These are phyloP conservation scores for Gnaphalium uliginosum DNA, from an alignment of 129 eudicot species.

Conservation along the genomic window DNA sequence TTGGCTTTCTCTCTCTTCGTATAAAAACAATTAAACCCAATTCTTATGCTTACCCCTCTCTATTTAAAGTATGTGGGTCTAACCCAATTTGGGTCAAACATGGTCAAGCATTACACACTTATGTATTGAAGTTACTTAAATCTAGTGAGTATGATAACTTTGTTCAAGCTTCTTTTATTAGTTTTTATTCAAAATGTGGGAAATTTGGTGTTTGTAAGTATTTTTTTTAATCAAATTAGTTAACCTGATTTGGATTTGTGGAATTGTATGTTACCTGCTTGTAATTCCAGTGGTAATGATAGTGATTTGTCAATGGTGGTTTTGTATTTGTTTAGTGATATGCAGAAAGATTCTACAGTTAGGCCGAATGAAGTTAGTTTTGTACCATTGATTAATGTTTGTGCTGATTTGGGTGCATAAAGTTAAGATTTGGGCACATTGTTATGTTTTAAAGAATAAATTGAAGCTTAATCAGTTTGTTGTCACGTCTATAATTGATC, in stretches of 20 bases:
- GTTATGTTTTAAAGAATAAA: conserved; percentile 37
- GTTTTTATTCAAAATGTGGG: conserved; percentile 63
- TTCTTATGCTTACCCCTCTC: conserved; percentile 68
- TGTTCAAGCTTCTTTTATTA: conserved; percentile 69
- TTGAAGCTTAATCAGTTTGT: conserved; percentile 54
- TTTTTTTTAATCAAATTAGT: conserved; percentile 44
- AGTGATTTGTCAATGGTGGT: conserved; percentile 47
- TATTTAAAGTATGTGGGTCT: conserved; percentile 63
- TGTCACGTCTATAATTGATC: conserved; percentile 50
- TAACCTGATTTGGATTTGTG: conserved; percentile 68
- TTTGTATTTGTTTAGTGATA: conserved; percentile 54
- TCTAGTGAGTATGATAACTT: conserved; percentile 44
- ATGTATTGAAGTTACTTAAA: conserved; percentile 56
- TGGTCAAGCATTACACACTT: conserved; percentile 64
- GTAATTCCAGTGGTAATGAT: conserved; percentile 15
- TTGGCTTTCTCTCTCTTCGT: conserved; percentile 45
- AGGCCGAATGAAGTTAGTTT: conserved; percentile 65
- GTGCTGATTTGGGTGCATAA: conserved; percentile 68
- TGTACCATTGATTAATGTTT: conserved; percentile 62
- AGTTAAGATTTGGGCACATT: conserved; percentile 73
- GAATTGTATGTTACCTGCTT: conserved; percentile 63
- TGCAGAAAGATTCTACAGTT: conserved; percentile 43
- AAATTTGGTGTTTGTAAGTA: conserved; percentile 47
- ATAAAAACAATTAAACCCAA: conserved; percentile 46
- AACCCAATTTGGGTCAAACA: conserved; percentile 44